These are phyloP conservation scores for Suillus alpinus DNA, from an alignment of 768 basidiomycete species.

Conservation along the genomic window DNA sequence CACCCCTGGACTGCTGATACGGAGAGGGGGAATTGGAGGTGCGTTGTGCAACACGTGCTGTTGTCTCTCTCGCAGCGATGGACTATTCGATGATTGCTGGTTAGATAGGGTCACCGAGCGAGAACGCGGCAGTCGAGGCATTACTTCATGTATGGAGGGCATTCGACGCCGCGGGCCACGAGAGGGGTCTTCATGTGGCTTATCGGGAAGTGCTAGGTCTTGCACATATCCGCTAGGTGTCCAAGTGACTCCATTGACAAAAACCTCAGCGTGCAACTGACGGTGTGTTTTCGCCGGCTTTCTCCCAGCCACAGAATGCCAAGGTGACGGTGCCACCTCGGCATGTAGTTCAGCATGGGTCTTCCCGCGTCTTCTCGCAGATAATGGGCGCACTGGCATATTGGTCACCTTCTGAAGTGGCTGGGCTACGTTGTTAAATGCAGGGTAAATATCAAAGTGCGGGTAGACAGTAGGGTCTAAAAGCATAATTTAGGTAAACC, in stretches of 20 bases:
- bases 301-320: constrained; percentile 3
- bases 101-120: constrained; percentile 16
- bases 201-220: constrained; percentile 12
- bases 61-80: constrained; percentile 1
- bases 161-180: constrained; percentile 2
- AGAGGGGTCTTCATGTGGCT: neutral
- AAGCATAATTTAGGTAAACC: constrained; percentile 7
- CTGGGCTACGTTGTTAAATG: neutral
- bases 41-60: neutral
- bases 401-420: neutral
- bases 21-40: constrained; percentile 14
- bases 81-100: constrained; percentile 6
- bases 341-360: constrained; percentile 21
- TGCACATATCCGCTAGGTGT: constrained; percentile 27
- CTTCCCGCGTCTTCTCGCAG: constrained; percentile 13
- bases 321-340: constrained; percentile 6
- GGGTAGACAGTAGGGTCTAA: constrained; percentile 20
- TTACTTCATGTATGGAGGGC: neutral
- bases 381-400: constrained; percentile 2
- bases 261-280: constrained; percentile 34
- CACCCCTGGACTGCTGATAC: constrained; percentile 15
- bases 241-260: constrained; percentile 24
- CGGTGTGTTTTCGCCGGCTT: constrained; percentile 28
- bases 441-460: constrained; percentile 22
- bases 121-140: constrained; percentile 8